phyloP scores from a whole-genome alignment of 1,284 basidiomycete species.

The Abortiporus biennis region DNA sequence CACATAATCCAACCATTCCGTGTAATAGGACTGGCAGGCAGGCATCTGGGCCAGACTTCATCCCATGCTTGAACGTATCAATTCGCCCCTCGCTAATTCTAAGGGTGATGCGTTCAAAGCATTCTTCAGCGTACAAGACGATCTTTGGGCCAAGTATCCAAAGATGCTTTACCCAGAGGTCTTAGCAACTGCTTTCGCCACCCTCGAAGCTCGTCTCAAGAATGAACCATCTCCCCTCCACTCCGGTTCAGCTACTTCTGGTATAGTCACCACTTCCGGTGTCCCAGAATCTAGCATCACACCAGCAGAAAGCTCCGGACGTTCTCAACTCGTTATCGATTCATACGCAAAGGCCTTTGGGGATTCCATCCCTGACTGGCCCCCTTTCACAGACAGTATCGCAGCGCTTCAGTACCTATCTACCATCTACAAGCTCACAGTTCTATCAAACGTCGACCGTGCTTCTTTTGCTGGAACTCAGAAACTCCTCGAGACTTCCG shows the following conservation, averaged over 20 bases:
- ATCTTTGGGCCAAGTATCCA: constrained; percentile 53
- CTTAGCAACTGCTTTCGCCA: constrained; percentile 46
- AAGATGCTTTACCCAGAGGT: constrained; percentile 54
- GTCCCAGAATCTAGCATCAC: too few relatives aligned
- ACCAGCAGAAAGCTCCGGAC: too few relatives aligned
- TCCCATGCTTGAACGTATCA: constrained; percentile 42
- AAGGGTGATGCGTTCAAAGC: constrained; percentile 45
- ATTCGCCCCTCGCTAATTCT: constrained; percentile 34
- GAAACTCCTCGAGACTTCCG: constrained; percentile 39
- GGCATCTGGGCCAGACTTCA: constrained; percentile 49
- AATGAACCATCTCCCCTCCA: constrained; percentile 13
- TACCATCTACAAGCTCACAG: constrained; percentile 57
- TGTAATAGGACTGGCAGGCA: constrained; percentile 66
- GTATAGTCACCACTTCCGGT: neutral
- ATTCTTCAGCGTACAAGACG: constrained; percentile 47
- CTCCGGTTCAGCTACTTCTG: constrained; percentile 9
- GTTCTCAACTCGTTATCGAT: constrained; percentile 10
- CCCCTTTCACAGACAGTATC: constrained; percentile 59
- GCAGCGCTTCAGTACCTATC: constrained; percentile 53
- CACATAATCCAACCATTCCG: neutral
- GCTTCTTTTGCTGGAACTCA: constrained; percentile 57
- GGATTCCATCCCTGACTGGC: constrained; percentile 53
- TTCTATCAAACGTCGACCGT: constrained; percentile 71
- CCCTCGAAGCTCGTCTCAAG: constrained; percentile 26
- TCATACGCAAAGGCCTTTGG: constrained; percentile 38